These are phyloP conservation scores for Picea mariana DNA, from an alignment of 83 land plant genomes.

Conservation along the genomic window DNA sequence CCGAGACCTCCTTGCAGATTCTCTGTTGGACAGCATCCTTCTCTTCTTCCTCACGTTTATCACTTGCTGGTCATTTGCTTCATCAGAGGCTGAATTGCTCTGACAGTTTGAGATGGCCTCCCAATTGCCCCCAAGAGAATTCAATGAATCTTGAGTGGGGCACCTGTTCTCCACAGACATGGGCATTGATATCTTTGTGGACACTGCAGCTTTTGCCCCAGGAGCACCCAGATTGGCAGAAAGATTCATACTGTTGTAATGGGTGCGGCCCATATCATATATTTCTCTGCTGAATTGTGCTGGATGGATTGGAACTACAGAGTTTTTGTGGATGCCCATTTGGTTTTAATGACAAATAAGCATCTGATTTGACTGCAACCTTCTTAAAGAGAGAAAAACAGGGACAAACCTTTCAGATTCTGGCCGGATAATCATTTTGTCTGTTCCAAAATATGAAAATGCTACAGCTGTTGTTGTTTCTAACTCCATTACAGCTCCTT, in stretches of 20 bases:
- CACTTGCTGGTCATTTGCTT: constrained; percentile 30
- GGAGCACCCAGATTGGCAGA: not conserved
- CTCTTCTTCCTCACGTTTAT: constrained; percentile 39
- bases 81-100: constrained; percentile 18
- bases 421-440: not conserved
- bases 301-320: not conserved
- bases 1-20: constrained; percentile 38
- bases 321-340: not conserved
- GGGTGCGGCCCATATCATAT: not conserved
- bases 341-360: constrained; percentile 5
- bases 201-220: not conserved
- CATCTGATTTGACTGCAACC: not conserved
- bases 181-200: not conserved
- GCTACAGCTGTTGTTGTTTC: not conserved
- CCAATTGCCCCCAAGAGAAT: not conserved
- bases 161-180: not conserved
- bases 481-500: not conserved
- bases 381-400: not conserved
- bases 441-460: constrained; percentile 3
- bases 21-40: constrained; percentile 45
- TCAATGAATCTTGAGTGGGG: not conserved
- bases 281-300: not conserved
- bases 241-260: not conserved
- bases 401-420: constrained; percentile 7
- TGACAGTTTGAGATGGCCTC: not conserved